Evolutionary conservation across 441 rosid genomes (phyloP).

Genomic region (Breynia disticha): DNA sequence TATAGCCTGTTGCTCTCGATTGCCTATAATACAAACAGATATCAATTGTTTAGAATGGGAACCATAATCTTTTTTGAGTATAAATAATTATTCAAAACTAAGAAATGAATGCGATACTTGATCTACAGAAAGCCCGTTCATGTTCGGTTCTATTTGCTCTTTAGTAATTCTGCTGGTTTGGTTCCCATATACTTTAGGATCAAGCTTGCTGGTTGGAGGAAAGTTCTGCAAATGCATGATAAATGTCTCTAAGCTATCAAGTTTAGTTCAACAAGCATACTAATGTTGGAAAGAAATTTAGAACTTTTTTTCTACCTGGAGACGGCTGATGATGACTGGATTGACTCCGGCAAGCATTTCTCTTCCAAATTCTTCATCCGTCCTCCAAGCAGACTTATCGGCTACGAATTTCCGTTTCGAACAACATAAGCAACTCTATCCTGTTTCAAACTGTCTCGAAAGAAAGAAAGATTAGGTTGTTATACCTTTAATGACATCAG

Average conservation of each 20-base stretch:
- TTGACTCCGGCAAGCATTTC: conserved; percentile 54
- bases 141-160: conserved; percentile 41
- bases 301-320: conserved; percentile 22
- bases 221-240: conserved; percentile 39
- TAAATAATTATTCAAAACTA: not conserved
- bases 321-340: conserved; percentile 36
- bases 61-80: not conserved
- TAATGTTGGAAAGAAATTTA: not conserved
- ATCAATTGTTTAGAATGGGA: not conserved
- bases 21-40: conserved; percentile 34
- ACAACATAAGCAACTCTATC: no score
- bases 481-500: conserved; percentile 68
- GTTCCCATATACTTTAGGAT: conserved; percentile 44
- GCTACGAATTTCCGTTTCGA: conserved; percentile 13
- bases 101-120: conserved; percentile 28
- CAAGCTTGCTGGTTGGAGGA: conserved; percentile 64
- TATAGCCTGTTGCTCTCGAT: conserved; percentile 40
- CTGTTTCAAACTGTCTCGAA: not conserved
- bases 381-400: conserved; percentile 45
- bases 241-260: no score
- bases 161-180: conserved; percentile 49
- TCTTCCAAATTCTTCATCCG: conserved; percentile 43
- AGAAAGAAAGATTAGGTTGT: not conserved
- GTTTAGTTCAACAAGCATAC: no score
- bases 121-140: conserved; percentile 55